A percentile compares a stretch with the other conserved stretches of the same genome.
Evolutionary conservation across 306 rosid genomes (phyloP).

Genomic region (Rosa rugosa): DNA sequence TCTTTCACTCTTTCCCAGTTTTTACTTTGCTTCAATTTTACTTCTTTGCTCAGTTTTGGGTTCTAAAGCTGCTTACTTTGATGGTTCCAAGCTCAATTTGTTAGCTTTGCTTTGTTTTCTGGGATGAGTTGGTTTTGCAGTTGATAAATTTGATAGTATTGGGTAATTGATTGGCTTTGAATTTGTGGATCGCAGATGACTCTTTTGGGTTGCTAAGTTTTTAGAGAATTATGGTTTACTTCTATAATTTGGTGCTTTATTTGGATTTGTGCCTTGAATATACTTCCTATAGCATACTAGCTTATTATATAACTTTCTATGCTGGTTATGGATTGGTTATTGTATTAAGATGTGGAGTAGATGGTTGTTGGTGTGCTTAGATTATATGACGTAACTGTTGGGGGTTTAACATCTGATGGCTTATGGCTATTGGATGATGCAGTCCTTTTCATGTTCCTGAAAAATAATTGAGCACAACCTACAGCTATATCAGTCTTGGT

Average conservation of each 20-base stretch:
- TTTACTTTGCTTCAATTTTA: neutral
- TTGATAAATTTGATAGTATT: neutral
- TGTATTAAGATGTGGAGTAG: neutral
- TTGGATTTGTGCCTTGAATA: neutral
- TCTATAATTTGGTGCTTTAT: too few species aligned
- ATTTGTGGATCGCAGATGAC: neutral
- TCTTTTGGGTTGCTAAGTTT: neutral
- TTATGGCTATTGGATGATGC: neutral
- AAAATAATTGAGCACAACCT: neutral
- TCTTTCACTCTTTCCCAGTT: neutral
- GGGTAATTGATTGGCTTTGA: neutral
- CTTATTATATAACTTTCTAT: too few species aligned
- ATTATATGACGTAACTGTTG: neutral
- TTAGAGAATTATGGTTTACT: too few species aligned
- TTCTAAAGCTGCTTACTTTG: neutral
- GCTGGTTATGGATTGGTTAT: neutral
- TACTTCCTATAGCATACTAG: neutral
- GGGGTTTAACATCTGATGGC: neutral
- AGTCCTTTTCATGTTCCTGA: neutral
- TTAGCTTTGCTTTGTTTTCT: conserved; percentile 1
- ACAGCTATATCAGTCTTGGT: neutral
- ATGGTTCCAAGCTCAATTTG: neutral
- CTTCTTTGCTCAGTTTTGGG: neutral
- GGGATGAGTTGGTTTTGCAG: neutral
- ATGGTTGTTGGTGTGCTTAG: neutral